Evolutionary conservation across 2,329 filamentous ascomycete species (phyloP), one percentile per base, ranked within the genome.

Genomic region (Aspergillus fumigatiaffinis): DNA sequence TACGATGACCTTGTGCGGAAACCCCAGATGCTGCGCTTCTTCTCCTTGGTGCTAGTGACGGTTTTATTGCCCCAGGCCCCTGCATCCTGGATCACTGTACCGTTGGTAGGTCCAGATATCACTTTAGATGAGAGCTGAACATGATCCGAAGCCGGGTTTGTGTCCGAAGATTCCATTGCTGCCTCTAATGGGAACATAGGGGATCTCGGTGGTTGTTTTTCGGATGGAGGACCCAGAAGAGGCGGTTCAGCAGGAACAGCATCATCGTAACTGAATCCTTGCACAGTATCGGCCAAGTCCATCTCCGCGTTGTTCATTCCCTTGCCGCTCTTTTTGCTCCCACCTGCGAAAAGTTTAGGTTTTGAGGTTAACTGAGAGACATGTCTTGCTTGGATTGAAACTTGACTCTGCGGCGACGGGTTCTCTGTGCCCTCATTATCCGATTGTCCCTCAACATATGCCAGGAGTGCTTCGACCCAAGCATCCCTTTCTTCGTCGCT

Each of bases 401-500:
- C 29, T 53, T 67, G 68, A 48, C 47, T 51, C 49, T 62, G 70
- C 14, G 57, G 59, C 26, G 60, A 61, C 48, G 46, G 48, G 42
- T 53, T 63, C 10, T 59, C 63, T 7, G 61, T 57, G 42, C 63
- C 66, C 49, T 74, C 73, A 38, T 67, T 69, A 32, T 72, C 72
- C 4, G 71, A 71, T 28, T 65, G 61, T 12, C 57, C 63, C 67
- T 97, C 91, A 44, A 96, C 92, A 80, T 95, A 96, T 64, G 91
- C 88, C 58, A 97, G 79, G 44, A 99, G 79, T 23, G 90, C 88
- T 56, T 95, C 90, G 1, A 99, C 93, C 94, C 94, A 99, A 48
- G 88, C 82, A 74, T 99, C 94, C 58, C 94, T 87, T 77, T 99
- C 94, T 58, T 82, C 83, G 67, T 99, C 94, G 68, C 90, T 97